Conservation (phyloP, 768 basidiomycete species). For the Mycena sanguinolenta region DNA sequence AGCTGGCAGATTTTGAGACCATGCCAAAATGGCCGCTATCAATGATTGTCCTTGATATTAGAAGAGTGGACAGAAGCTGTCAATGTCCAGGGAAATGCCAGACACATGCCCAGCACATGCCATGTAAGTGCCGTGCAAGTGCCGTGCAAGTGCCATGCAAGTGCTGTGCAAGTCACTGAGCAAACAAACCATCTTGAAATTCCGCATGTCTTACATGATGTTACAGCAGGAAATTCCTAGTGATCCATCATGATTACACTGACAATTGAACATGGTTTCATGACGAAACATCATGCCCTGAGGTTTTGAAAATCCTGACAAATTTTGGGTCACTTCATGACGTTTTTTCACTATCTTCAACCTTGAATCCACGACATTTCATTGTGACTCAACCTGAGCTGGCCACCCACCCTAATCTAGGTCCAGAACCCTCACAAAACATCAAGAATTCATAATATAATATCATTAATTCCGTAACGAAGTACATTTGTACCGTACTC, state of each 20-base stretch:
- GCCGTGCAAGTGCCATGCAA: too few species aligned
- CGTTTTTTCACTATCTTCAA: background rate
- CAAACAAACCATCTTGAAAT: background rate
- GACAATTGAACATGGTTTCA: conserved; percentile 2
- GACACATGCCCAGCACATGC: too few species aligned
- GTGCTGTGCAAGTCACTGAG: too few species aligned
- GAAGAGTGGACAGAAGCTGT: too few species aligned
- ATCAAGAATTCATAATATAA: background rate
- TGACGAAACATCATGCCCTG: background rate
- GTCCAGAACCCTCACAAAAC: too few species aligned
- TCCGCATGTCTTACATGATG: background rate
- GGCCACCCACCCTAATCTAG: background rate
- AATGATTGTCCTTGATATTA: too few species aligned
- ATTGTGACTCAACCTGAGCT: background rate
- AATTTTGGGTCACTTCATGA: background rate
- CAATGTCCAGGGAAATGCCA: too few species aligned
- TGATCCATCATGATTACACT: background rate
- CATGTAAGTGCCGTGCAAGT: too few species aligned
- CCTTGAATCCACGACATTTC: conserved; percentile 1
- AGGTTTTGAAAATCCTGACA: background rate
- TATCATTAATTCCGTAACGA: background rate
- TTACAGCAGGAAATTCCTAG: background rate
- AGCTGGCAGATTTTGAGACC: too few species aligned
- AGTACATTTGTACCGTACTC: too few species aligned
- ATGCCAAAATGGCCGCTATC: too few species aligned